phyloP scores from a whole-genome alignment of 371 early-diverging fungal genomes.

The Mucor plumbeus region DNA sequence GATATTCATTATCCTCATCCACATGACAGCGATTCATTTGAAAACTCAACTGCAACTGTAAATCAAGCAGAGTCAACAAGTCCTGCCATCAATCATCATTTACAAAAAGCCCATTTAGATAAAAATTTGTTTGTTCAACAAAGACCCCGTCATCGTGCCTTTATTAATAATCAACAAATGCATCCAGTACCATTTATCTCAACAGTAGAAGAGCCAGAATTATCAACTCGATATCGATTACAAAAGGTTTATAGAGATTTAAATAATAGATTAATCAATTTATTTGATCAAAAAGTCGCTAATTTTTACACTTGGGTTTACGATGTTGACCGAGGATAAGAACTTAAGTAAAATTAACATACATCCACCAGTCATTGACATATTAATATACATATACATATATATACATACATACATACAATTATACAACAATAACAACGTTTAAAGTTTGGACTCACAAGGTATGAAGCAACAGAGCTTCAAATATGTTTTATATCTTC shows the following conservation, averaged over 20 bases:
- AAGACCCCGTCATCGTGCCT: constrained; percentile 17
- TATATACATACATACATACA: not conserved
- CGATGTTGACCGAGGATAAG: constrained; percentile 46
- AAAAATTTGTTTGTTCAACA: constrained; percentile 6
- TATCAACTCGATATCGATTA: constrained; percentile 55
- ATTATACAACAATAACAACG: no score
- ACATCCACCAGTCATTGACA: not conserved
- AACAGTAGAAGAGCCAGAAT: constrained; percentile 22
- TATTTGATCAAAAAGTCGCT: constrained; percentile 48
- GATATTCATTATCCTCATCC: not conserved
- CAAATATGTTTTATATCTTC: not conserved
- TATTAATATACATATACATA: not conserved
- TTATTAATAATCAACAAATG: constrained; percentile 11
- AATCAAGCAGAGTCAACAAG: not conserved
- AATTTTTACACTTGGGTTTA: constrained; percentile 57
- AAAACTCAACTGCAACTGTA: not conserved
- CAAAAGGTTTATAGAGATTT: constrained; percentile 56
- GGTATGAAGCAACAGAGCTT: not conserved
- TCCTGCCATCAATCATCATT: not conserved
- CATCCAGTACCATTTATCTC: not conserved
- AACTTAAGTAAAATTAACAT: not conserved
- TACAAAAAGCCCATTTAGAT: not conserved
- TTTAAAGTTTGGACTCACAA: no score
- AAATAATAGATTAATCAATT: constrained; percentile 48
- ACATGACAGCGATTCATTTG: not conserved